Conservation (phyloP, 139 green algal species). For the Closterium sp. region DNA sequence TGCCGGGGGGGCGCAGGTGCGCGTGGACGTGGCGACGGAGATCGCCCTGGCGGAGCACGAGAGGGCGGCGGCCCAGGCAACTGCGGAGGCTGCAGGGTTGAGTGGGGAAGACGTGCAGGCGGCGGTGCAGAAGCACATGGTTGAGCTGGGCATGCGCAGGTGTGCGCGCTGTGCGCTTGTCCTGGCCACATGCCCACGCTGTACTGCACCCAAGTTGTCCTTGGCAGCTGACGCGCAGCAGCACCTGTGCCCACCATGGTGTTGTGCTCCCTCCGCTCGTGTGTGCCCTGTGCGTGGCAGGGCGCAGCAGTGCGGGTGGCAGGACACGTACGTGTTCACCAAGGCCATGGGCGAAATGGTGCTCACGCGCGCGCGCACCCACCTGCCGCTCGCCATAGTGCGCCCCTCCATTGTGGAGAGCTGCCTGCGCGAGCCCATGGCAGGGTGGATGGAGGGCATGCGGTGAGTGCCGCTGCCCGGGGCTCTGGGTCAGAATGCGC, state of each 20-base stretch:
- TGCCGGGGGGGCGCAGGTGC: background rate
- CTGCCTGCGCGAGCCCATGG: constrained; percentile 25
- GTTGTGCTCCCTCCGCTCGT: background rate
- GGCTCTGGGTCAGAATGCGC: too few species aligned
- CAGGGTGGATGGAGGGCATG: constrained; percentile 52
- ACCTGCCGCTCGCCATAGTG: constrained; percentile 29
- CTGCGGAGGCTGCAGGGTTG: background rate
- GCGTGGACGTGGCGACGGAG: constrained; percentile 36
- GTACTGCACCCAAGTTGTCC: background rate
- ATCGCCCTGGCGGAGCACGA: constrained; percentile 9
- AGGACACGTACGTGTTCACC: constrained; percentile 54
- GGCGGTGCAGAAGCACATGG: constrained; percentile 23
- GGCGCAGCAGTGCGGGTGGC: constrained; percentile 38
- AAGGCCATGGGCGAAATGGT: constrained; percentile 55
- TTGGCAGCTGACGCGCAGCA: too few species aligned
- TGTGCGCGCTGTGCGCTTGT: background rate
- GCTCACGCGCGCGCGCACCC: background rate
- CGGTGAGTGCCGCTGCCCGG: background rate
- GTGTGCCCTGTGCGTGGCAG: background rate
- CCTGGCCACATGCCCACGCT: too few species aligned
- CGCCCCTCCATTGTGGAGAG: constrained; percentile 52
- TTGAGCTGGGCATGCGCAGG: constrained; percentile 41
- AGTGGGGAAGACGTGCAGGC: constrained; percentile 8
- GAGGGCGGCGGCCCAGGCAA: constrained; percentile 4
- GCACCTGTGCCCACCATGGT: too few species aligned